phyloP scores from a whole-genome alignment of 768 basidiomycete species.

The Leccinellum luteum region DNA sequence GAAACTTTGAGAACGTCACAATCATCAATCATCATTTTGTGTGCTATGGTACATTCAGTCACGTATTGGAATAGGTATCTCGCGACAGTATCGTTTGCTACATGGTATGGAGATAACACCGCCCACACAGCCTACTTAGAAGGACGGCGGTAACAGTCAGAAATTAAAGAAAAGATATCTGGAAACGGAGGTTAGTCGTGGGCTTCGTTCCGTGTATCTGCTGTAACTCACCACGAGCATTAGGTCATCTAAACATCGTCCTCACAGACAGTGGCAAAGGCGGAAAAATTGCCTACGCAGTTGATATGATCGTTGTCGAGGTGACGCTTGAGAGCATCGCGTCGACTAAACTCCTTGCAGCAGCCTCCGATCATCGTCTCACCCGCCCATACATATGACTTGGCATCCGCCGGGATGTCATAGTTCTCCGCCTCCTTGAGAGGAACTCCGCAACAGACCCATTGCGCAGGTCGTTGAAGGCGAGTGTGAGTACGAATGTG shows the following conservation, averaged over 20 bases:
- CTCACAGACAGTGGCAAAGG: constrained; percentile 26
- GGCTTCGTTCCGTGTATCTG: neutral
- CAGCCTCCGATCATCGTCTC: constrained; percentile 38
- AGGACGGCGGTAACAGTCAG: neutral
- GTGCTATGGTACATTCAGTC: constrained; percentile 17
- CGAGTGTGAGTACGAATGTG: constrained; percentile 54
- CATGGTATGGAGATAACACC: constrained; percentile 10
- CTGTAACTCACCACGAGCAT: constrained; percentile 5
- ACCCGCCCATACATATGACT: constrained; percentile 28
- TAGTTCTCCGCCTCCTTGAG: constrained; percentile 24
- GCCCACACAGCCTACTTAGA: constrained; percentile 8
- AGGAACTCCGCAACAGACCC: constrained; percentile 39
- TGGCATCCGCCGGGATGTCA: constrained; percentile 19
- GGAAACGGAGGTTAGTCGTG: neutral
- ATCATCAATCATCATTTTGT: constrained; percentile 6
- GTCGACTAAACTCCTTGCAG: constrained; percentile 36
- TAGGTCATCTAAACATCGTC: constrained; percentile 19
- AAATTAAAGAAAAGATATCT: constrained; percentile 8
- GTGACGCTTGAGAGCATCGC: constrained; percentile 41
- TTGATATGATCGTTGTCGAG: constrained; percentile 35
- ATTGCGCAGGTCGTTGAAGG: constrained; percentile 33
- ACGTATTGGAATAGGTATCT: constrained; percentile 14
- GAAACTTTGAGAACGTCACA: neutral
- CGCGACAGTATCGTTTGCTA: constrained; percentile 6
- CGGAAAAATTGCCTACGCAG: constrained; percentile 33